A percentile compares a stretch with the other conserved stretches of the same genome.
Conservation (phyloP, 306 rosid species). For the Cucumis cinereus region DNA sequence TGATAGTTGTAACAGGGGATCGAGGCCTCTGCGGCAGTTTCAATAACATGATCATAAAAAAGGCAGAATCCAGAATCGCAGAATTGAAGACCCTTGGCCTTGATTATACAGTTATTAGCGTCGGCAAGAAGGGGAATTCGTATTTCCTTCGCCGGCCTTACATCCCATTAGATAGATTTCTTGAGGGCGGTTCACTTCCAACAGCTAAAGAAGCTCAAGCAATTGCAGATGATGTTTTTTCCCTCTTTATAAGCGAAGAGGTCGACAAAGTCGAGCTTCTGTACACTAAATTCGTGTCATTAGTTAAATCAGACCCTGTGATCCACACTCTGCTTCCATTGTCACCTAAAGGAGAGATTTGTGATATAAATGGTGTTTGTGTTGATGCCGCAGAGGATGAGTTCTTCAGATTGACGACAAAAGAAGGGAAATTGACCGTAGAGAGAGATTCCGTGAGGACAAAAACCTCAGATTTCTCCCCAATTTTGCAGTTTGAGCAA, state of each 20-base stretch:
- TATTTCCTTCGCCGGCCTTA: conserved; percentile 67
- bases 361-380: conserved; percentile 67
- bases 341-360: conserved; percentile 83
- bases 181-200: conserved; percentile 51
- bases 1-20: conserved; percentile 77
- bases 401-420: conserved; percentile 72
- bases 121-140: conserved; percentile 76
- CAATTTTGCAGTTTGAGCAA: conserved; percentile 75
- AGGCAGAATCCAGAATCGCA: conserved; percentile 52
- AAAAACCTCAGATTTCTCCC: conserved; percentile 37
- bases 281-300: conserved; percentile 72
- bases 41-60: conserved; percentile 47
- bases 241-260: conserved; percentile 73
- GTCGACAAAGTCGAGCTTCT: conserved; percentile 82
- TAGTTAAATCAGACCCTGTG: conserved; percentile 61
- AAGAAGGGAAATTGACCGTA: conserved; percentile 68
- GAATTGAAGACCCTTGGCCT: conserved; percentile 62
- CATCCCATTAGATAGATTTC: conserved; percentile 62
- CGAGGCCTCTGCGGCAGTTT: conserved; percentile 81
- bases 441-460: conserved; percentile 59
- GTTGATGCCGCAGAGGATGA: conserved; percentile 91
- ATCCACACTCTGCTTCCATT: conserved; percentile 85
- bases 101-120: conserved; percentile 49
- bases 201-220: conserved; percentile 93
- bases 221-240: conserved; percentile 79